Conservation (phyloP, 2,329 filamentous ascomycete genomes). For the Macrophomina tecta region DNA sequence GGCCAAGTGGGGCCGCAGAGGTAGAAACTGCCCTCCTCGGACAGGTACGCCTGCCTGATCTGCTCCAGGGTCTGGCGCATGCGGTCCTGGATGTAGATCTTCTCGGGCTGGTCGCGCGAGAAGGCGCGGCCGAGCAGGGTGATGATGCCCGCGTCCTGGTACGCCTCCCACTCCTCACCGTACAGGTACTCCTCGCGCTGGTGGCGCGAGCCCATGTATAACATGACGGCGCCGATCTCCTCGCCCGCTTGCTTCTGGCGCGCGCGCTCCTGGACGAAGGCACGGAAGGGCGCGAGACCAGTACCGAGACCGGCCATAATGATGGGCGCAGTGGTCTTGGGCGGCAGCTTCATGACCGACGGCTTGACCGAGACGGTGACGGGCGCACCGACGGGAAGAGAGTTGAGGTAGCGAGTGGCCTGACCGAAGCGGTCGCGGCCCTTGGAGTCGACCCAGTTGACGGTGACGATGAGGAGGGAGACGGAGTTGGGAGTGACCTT, state of each 20-base stretch:
- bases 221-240: constrained; percentile 87
- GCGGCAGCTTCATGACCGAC: constrained; percentile 98
- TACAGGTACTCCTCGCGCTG: constrained; percentile 99
- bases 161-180: constrained; percentile 98
- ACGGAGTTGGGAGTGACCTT: constrained; percentile 91
- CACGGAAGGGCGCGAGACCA: constrained; percentile 97
- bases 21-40: constrained; percentile 91
- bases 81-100: constrained; percentile 99
- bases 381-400: constrained; percentile 73
- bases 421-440: constrained; percentile 92
- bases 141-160: constrained; percentile 92
- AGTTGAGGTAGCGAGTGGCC: constrained; percentile 86
- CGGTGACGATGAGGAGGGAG: constrained; percentile 94
- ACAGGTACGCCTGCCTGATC: constrained; percentile 84
- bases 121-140: constrained; percentile 93
- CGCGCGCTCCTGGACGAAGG: constrained; percentile 96
- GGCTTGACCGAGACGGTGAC: constrained; percentile 96
- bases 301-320: constrained; percentile 99
- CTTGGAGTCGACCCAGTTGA: constrained; percentile 89
- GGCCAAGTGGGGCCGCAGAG: constrained; percentile 98
- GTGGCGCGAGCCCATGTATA: constrained; percentile 97
- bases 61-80: constrained; percentile 88
- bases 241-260: constrained; percentile 98
- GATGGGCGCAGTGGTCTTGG: constrained; percentile 84
- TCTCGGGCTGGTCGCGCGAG: constrained; percentile 94